phyloP scores from a whole-genome alignment of 352 stramenopile species.

The Globisporangium solare region DNA sequence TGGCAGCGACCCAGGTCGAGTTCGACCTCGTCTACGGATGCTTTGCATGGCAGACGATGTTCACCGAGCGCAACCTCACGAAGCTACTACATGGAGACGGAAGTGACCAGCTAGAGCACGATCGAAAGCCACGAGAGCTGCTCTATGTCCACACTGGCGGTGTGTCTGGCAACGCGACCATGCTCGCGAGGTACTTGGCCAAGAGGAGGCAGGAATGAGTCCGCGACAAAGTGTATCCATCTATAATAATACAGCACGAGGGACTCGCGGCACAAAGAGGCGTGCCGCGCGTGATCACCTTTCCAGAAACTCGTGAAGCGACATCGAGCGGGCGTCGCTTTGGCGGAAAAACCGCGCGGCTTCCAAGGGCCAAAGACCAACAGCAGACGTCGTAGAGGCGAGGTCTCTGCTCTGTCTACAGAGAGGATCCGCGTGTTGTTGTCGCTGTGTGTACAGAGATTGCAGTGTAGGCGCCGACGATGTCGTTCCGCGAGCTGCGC shows the following conservation, averaged over 20 bases:
- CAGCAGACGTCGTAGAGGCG: not conserved
- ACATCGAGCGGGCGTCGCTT: constrained; percentile 6
- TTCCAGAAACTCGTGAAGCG: constrained; percentile 5
- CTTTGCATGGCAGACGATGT: constrained; percentile 78
- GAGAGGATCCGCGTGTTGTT: too few relatives aligned
- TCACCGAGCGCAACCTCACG: constrained; percentile 37
- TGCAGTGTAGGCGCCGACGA: constrained; percentile 11
- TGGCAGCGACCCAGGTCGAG: constrained; percentile 50
- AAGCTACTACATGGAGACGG: constrained; percentile 18
- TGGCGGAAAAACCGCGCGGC: not conserved
- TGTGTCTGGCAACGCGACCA: constrained; percentile 64
- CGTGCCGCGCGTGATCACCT: not conserved
- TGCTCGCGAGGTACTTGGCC: constrained; percentile 54
- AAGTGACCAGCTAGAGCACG: too few relatives aligned
- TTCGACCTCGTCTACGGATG: constrained; percentile 77
- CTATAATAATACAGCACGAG: not conserved
- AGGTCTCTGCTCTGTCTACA: too few relatives aligned
- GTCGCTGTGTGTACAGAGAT: not conserved
- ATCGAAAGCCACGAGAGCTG: constrained; percentile 27
- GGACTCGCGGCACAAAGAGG: not conserved
- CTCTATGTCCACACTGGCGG: constrained; percentile 83
- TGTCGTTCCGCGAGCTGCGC: constrained; percentile 85
- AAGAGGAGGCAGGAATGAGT: constrained; percentile 16
- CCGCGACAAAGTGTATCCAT: not conserved
- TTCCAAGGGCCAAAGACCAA: not conserved